phyloP scores from a whole-genome alignment of 108 stramenopile species.

The Skeletonema marinoi region DNA sequence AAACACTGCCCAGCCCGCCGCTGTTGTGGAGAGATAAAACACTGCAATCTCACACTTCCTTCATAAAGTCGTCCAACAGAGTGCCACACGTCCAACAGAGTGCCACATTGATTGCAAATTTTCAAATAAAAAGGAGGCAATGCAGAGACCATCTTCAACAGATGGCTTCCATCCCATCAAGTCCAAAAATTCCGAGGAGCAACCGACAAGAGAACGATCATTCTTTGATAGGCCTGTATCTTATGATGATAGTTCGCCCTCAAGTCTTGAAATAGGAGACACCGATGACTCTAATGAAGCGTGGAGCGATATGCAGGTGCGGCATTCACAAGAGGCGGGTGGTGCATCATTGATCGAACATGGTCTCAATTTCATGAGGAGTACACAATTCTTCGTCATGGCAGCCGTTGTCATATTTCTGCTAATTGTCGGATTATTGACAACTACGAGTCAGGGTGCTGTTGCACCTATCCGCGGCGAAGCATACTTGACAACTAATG shows the following conservation, averaged over 20 bases:
- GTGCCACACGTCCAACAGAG: too few relatives aligned
- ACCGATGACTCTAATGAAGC: neutral
- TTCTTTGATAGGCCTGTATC: too few relatives aligned
- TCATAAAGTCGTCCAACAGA: too few relatives aligned
- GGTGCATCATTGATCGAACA: neutral
- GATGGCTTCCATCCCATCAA: too few relatives aligned
- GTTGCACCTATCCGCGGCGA: constrained; percentile 30
- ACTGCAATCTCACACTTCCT: too few relatives aligned
- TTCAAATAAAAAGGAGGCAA: too few relatives aligned
- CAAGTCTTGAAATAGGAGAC: neutral
- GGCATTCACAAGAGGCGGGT: neutral
- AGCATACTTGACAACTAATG: constrained; percentile 31
- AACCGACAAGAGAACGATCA: too few relatives aligned
- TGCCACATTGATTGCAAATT: too few relatives aligned
- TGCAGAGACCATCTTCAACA: too few relatives aligned
- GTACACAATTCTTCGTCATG: neutral
- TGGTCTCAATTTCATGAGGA: neutral
- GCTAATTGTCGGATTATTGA: neutral
- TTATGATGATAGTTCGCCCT: neutral
- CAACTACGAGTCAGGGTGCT: neutral
- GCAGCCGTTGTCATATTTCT: neutral
- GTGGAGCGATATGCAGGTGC: neutral
- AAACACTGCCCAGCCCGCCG: too few relatives aligned
- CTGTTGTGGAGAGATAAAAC: too few relatives aligned
- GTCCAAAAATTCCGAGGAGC: too few relatives aligned